Conservation (phyloP, 257 asterid species). For the Jacaranda copaia region DNA sequence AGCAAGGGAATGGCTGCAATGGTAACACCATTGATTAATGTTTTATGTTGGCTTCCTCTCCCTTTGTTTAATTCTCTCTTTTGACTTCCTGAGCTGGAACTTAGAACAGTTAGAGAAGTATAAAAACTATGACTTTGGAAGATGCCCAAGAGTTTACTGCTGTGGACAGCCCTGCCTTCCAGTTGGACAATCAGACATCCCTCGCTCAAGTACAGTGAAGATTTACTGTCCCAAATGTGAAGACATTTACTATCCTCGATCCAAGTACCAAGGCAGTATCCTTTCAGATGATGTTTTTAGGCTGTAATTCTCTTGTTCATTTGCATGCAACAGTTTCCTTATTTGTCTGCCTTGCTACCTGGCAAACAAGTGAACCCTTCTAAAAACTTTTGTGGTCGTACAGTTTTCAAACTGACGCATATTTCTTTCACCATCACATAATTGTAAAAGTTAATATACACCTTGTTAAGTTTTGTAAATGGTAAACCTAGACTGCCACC, state of each 20-base stretch:
- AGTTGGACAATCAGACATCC: slow-evolving; percentile 95
- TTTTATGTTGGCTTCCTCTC: slow-evolving; percentile 14
- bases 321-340: slow-evolving; percentile 24
- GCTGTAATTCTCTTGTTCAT: slow-evolving; percentile 30
- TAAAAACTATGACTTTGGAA: slow-evolving; percentile 92
- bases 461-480: background rate
- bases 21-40: slow-evolving; percentile 57
- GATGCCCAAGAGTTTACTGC: slow-evolving; percentile 97
- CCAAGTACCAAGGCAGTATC: slow-evolving; percentile 99
- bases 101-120: slow-evolving; percentile 85
- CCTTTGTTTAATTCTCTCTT: slow-evolving; percentile 2
- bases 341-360: background rate
- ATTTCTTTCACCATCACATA: background rate
- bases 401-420: slow-evolving; percentile 13
- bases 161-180: slow-evolving; percentile 99
- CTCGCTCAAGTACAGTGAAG: slow-evolving; percentile 90
- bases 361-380: background rate
- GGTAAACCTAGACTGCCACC: background rate
- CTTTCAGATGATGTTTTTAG: slow-evolving; percentile 41
- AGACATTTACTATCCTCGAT: slow-evolving; percentile 93
- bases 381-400: background rate
- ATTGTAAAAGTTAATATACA: background rate
- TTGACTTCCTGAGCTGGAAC: slow-evolving; percentile 31
- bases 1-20: slow-evolving; percentile 98
- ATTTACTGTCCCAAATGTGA: slow-evolving; percentile 96